Evolutionary conservation across 257 asterid genomes (phyloP), one percentile per base, ranked within the genome.

Genomic region (Penstemon newberryi): DNA sequence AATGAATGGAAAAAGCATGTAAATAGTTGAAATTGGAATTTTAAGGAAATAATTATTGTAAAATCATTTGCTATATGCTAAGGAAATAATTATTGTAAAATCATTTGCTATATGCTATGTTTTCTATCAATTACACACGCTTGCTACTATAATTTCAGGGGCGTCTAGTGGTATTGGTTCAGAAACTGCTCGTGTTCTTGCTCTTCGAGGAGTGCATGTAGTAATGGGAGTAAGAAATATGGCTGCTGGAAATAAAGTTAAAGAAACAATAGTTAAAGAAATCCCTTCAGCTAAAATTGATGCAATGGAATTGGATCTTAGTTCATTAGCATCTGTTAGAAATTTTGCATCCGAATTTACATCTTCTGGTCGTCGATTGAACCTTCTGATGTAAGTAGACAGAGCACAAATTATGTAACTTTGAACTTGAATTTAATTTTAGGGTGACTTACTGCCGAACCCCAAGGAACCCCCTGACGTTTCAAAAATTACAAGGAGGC

Each of bases 161-260:
- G 94, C 97, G 8, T 84, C 96, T 7, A 88, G 97, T 62, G 97
- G 98, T 40, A 90, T 93, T 50, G 98, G 98, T 18, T 55, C 89
- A 18, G 98, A 93, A 76, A 90, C 97, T 3, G 74, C 96, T 3
- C 95, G 97, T 43, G 95, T 88, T 74, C 96, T 90, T 56, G 96
- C 97, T 1, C 57, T 86, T 71, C 95, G 94, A 1, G 98, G 98
- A 1, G 92, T 80, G 18, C 74, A 77, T 67, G 98, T 90, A 2
- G 80, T 88, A 51, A 86, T 92, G 96, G 96, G 83, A 3, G 85
- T 85, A 9, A 79, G 98, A 66, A 86, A 90, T 54, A 57, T 81
- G 79, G 70, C 70, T 66, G 80, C 89, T 0, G 97, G 95, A 9
- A 69, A 81, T 15, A 39, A 84, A 76, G 87, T 80, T 52, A 84